Conservation (phyloP, 148 eudicot genomes). For the Diospyros lotus region DNA sequence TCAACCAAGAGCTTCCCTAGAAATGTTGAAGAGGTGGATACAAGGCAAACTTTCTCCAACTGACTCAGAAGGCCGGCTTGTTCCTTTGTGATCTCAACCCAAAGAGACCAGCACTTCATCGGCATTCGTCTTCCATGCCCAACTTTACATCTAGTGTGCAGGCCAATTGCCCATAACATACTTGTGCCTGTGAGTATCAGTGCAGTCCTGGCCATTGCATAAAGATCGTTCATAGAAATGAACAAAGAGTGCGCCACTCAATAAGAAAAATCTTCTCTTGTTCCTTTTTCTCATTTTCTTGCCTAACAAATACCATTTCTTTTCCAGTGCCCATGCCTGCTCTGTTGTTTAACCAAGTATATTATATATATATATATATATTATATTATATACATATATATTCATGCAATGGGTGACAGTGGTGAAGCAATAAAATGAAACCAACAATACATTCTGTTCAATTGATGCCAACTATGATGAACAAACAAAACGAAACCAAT, state of each 20-base stretch:
- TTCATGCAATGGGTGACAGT: too few relatives aligned
- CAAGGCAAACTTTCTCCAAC: constrained; percentile 36
- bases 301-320: too few relatives aligned
- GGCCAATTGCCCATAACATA: too few relatives aligned
- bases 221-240: not conserved
- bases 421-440: too few relatives aligned
- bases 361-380: too few relatives aligned
- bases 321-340: too few relatives aligned
- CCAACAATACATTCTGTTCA: too few relatives aligned
- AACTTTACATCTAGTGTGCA: not conserved
- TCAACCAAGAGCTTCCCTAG: constrained; percentile 76
- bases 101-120: not conserved
- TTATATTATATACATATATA: too few relatives aligned
- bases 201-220: not conserved
- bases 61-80: constrained; percentile 16
- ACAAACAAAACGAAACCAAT: not conserved
- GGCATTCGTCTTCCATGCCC: not conserved
- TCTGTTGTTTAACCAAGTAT: too few relatives aligned
- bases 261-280: not conserved
- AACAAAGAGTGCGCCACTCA: not conserved
- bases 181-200: too few relatives aligned
- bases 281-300: not conserved
- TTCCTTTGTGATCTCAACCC: constrained; percentile 14
- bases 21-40: constrained; percentile 76
- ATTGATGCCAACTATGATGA: not conserved